Percentiles rank a stretch among this genome's conserved stretches.
These are phyloP conservation scores for Brassica nigra DNA, from an alignment of 345 rosid species.

Conservation along the genomic window DNA sequence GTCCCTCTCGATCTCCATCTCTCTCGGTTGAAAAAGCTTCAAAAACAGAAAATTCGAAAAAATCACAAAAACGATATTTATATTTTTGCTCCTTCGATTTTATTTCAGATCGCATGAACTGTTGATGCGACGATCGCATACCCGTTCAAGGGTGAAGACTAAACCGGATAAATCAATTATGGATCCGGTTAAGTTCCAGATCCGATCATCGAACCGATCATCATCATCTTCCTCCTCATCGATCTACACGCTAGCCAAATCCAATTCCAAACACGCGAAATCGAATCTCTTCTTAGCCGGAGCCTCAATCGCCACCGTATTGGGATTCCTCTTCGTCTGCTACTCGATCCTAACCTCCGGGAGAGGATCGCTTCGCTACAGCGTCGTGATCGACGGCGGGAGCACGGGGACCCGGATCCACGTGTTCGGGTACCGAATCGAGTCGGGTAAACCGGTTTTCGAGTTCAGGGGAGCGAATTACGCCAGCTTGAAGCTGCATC, in stretches of 20 bases:
- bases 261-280: slow-evolving; percentile 41
- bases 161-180: slow-evolving; percentile 43
- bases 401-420: slow-evolving; percentile 86
- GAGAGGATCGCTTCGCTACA: slow-evolving; percentile 37
- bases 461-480: slow-evolving; percentile 55
- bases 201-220: slow-evolving; percentile 45
- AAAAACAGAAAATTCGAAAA: slow-evolving; percentile 1
- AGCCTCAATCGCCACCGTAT: slow-evolving; percentile 26
- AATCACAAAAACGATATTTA: neutral
- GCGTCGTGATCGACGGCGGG: slow-evolving; percentile 76
- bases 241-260: slow-evolving; percentile 31
- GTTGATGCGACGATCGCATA: slow-evolving; percentile 90
- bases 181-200: slow-evolving; percentile 72
- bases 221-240: slow-evolving; percentile 56
- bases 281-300: slow-evolving; percentile 38
- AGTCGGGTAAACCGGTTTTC: slow-evolving; percentile 47
- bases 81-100: slow-evolving; percentile 2
- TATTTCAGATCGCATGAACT: slow-evolving; percentile 32
- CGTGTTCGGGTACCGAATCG: slow-evolving; percentile 50
- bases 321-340: slow-evolving; percentile 43
- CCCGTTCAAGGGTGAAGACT: slow-evolving; percentile 55
- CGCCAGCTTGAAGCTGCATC: slow-evolving; percentile 68
- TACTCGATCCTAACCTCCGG: slow-evolving; percentile 36
- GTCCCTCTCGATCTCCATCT: slow-evolving; percentile 39
- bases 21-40: slow-evolving; percentile 30